phyloP scores from a whole-genome alignment of 805 yeast species.

The Zygotorulaspora florentina region DNA sequence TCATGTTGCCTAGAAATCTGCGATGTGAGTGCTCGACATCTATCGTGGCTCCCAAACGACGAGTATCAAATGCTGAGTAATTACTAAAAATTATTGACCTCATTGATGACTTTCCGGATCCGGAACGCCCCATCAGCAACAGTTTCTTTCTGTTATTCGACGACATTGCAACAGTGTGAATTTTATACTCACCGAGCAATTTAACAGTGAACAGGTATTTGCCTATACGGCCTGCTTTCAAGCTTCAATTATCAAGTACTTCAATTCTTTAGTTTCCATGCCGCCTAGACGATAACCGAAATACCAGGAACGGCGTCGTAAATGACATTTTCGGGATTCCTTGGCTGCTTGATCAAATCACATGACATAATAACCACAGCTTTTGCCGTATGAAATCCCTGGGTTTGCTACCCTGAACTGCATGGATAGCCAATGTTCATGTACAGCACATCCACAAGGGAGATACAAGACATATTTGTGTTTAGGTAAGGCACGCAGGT shows the following conservation, averaged over 20 bases:
- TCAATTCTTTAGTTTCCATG: background rate
- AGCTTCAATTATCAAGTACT: background rate
- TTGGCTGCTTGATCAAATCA: too few species aligned
- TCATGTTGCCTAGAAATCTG: conserved; percentile 90
- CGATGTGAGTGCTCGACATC: conserved; percentile 98
- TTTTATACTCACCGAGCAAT: too few species aligned
- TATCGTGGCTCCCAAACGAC: conserved; percentile 93
- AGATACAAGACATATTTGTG: too few species aligned
- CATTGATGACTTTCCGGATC: conserved; percentile 98
- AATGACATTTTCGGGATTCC: too few species aligned
- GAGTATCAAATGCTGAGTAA: conserved; percentile 93
- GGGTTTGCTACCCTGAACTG: too few species aligned
- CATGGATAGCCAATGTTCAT: too few species aligned
- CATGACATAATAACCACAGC: too few species aligned
- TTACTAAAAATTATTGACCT: conserved; percentile 92
- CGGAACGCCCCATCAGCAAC: conserved; percentile 82
- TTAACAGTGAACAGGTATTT: background rate
- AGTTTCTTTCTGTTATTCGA: conserved; percentile 53
- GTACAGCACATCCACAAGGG: too few species aligned
- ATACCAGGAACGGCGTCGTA: too few species aligned
- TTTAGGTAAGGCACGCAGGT: too few species aligned
- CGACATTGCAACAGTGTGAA: conserved; percentile 12
- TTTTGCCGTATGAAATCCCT: too few species aligned
- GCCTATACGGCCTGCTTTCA: background rate
- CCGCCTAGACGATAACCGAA: too few species aligned